These are phyloP conservation scores for Trametes meyenii DNA, from an alignment of 768 basidiomycete genomes.

Conservation along the genomic window DNA sequence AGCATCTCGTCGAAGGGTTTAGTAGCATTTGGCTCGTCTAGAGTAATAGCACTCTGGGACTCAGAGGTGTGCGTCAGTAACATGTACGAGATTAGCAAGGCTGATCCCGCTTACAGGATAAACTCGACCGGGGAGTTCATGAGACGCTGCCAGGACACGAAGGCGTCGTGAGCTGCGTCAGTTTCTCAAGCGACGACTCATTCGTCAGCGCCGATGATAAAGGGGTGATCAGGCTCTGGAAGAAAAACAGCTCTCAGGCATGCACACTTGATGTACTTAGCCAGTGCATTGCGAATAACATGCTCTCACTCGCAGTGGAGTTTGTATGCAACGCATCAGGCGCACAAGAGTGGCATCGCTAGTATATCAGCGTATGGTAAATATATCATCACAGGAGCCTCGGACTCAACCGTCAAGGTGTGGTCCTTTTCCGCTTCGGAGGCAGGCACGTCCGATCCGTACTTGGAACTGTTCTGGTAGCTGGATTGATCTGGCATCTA, in stretches of 20 bases:
- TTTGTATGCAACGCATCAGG: conserved; percentile 43
- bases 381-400: conserved; percentile 74
- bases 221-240: conserved; percentile 72
- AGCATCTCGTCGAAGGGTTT: conserved; percentile 38
- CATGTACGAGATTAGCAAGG: neutral
- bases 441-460: conserved; percentile 5
- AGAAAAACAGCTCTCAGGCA: conserved; percentile 35
- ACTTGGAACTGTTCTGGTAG: no score
- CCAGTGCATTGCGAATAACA: conserved; percentile 23
- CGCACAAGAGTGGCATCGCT: conserved; percentile 73
- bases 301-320: conserved; percentile 58
- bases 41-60: conserved; percentile 63
- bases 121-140: conserved; percentile 54
- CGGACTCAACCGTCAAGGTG: conserved; percentile 77
- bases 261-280: conserved; percentile 38
- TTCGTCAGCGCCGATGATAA: conserved; percentile 78
- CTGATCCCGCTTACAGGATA: conserved; percentile 41
- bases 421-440: conserved; percentile 51
- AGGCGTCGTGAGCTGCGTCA: conserved; percentile 74
- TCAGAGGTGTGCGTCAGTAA: conserved; percentile 43
- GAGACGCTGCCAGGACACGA: conserved; percentile 78
- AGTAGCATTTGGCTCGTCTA: conserved; percentile 61
- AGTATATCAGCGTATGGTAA: conserved; percentile 55
- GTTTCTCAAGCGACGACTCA: conserved; percentile 54
- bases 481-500: neutral